phyloP scores from a whole-genome alignment of 768 basidiomycete species.

The Fomitopsis pulvina region DNA sequence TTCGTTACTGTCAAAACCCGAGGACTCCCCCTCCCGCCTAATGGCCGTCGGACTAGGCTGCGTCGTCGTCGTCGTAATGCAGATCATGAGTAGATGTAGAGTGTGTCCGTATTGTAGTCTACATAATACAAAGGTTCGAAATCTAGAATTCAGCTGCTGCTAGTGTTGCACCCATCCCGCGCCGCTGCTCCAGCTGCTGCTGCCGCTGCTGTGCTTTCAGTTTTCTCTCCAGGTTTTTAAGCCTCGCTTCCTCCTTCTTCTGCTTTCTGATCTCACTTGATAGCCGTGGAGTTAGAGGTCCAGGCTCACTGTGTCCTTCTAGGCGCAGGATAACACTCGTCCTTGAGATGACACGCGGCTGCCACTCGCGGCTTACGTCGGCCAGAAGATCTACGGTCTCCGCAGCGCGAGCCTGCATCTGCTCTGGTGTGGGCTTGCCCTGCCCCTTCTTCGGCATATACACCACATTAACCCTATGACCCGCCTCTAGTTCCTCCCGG shows the following conservation, averaged over 20 bases:
- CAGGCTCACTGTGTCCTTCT: slow-evolving; percentile 25
- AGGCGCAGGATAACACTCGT: slow-evolving; percentile 38
- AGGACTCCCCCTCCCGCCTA: slow-evolving; percentile 1
- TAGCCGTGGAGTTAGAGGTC: slow-evolving; percentile 4
- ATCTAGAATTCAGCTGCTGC: too few species aligned
- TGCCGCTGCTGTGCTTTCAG: background rate
- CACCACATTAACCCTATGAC: slow-evolving; percentile 48
- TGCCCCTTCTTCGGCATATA: slow-evolving; percentile 45
- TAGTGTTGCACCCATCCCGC: too few species aligned
- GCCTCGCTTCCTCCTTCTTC: background rate
- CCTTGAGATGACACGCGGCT: slow-evolving; percentile 32
- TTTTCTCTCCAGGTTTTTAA: background rate
- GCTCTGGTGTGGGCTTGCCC: slow-evolving; percentile 26
- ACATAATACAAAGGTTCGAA: too few species aligned
- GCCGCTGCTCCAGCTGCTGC: background rate
- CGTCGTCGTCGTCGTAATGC: background rate
- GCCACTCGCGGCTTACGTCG: slow-evolving; percentile 52
- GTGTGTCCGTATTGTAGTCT: background rate
- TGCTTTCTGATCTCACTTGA: background rate
- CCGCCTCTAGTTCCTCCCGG: slow-evolving; percentile 51
- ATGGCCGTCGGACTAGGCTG: background rate
- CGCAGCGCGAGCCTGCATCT: slow-evolving; percentile 39
- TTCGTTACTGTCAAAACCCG: slow-evolving; percentile 1
- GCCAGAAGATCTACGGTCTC: slow-evolving; percentile 35
- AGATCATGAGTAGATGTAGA: background rate